Percentiles rank a stretch among this genome's conserved stretches.
phyloP scores from a whole-genome alignment of 1,139 yeast genomes.

The Diutina rugosa region DNA sequence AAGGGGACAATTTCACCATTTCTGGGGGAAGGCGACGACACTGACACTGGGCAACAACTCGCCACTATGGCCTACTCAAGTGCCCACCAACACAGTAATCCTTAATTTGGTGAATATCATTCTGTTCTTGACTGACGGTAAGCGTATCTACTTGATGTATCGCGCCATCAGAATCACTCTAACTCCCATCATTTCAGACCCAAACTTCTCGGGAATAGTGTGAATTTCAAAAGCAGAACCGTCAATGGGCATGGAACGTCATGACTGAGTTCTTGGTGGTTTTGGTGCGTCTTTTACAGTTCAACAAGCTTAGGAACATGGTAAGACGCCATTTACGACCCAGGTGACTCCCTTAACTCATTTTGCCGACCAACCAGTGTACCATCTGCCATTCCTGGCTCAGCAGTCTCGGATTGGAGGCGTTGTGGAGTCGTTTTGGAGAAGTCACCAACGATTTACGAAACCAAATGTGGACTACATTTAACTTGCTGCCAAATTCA shows the following conservation, averaged over 20 bases:
- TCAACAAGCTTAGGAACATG: constrained; percentile 23
- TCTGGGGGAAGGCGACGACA: no score
- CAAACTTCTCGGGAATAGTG: no score
- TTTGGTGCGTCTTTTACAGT: constrained; percentile 51
- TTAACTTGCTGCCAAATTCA: constrained; percentile 48
- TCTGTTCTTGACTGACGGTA: constrained; percentile 49
- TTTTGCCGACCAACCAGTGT: constrained; percentile 51
- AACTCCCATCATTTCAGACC: constrained; percentile 35
- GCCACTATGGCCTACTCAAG: no score
- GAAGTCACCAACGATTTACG: constrained; percentile 44
- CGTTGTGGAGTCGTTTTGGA: constrained; percentile 10
- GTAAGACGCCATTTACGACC: constrained; percentile 12
- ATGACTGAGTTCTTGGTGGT: constrained; percentile 74
- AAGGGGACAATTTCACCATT: no score
- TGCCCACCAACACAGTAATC: no score
- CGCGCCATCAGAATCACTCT: constrained; percentile 47
- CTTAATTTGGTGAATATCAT: constrained; percentile 27
- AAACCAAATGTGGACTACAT: constrained; percentile 72
- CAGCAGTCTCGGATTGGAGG: constrained; percentile 9
- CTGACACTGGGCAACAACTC: no score
- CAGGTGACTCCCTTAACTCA: constrained; percentile 17
- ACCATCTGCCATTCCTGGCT: constrained; percentile 59
- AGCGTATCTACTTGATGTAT: constrained; percentile 44
- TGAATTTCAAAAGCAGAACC: no score
- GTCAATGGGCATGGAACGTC: constrained; percentile 85